A percentile compares a stretch with the other conserved stretches of the same genome.
Conservation (phyloP, 306 rosid species). For the Glycine soja region DNA sequence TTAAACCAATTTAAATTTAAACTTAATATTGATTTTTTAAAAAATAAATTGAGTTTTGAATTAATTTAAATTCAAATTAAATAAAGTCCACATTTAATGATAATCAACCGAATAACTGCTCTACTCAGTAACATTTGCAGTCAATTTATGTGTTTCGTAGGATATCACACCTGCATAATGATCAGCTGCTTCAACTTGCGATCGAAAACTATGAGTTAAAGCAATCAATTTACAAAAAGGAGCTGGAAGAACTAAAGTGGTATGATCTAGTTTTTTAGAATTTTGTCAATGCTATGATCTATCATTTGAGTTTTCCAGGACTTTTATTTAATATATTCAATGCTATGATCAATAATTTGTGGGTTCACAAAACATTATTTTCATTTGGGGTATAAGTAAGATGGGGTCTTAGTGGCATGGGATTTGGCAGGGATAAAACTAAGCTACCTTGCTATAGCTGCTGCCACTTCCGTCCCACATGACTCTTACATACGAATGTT, state of each 20-base stretch:
- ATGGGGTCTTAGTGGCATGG: not conserved
- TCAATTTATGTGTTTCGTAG: conserved; percentile 26
- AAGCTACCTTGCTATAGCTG: not conserved
- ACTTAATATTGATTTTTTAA: too few species aligned
- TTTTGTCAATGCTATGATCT: too few species aligned
- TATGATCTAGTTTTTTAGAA: not conserved
- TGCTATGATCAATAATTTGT: not conserved
- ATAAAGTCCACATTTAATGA: too few species aligned
- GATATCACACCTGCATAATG: conserved; percentile 40
- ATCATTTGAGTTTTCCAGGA: too few species aligned
- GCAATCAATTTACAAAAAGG: conserved; percentile 56
- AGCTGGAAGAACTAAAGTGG: conserved; percentile 58
- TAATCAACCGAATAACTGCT: too few species aligned
- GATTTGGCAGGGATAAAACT: conserved; percentile 15
- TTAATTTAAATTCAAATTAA: too few species aligned
- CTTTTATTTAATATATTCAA: too few species aligned
- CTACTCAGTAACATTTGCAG: too few species aligned
- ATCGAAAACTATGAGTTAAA: conserved; percentile 45
- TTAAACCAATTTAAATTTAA: too few species aligned
- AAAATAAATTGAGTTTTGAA: too few species aligned
- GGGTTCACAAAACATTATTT: conserved; percentile 2
- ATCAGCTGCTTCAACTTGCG: conserved; percentile 56
- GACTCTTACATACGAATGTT: not conserved
- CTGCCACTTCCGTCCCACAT: not conserved
- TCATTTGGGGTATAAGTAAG: not conserved